Conservation (phyloP, 139 green algal species). For the Closterium sp. region DNA sequence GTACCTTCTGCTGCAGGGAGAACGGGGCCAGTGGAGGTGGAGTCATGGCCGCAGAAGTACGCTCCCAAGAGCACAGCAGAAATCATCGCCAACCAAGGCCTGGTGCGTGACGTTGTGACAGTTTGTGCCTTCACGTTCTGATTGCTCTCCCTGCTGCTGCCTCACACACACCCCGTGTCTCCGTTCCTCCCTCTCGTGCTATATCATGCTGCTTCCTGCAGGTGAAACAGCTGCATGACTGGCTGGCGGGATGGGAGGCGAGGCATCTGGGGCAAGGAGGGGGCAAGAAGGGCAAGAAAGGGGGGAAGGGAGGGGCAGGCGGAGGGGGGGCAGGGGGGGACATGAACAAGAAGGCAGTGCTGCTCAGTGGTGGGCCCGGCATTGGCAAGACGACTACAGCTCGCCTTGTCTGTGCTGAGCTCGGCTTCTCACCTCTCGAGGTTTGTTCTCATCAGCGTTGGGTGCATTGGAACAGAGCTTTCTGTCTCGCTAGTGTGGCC, state of each 20-base stretch:
- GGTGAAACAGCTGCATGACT: conserved; percentile 56
- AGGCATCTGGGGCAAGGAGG: conserved; percentile 64
- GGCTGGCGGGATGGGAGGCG: conserved; percentile 72
- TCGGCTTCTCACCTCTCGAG: conserved; percentile 52
- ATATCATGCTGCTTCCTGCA: background rate
- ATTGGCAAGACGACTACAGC: conserved; percentile 89
- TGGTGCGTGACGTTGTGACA: conserved; percentile 46
- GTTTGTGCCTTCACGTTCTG: too few species aligned
- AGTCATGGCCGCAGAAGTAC: conserved; percentile 68
- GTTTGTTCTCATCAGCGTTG: too few species aligned
- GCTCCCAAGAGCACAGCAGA: conserved; percentile 72
- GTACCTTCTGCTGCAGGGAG: background rate
- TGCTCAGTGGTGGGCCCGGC: conserved; percentile 87
- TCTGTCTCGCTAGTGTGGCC: too few species aligned
- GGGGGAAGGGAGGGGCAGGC: conserved; percentile 2
- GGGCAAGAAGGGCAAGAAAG: conserved; percentile 41
- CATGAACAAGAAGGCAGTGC: conserved; percentile 85
- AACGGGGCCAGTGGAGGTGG: background rate
- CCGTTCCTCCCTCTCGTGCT: too few species aligned
- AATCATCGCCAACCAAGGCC: conserved; percentile 82
- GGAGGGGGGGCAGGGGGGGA: background rate
- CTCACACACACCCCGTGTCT: too few species aligned
- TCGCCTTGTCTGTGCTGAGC: conserved; percentile 65
- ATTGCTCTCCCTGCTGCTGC: too few species aligned
- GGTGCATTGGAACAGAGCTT: too few species aligned